Conservation (phyloP, 1,284 basidiomycete species). For the Chondrostereum purpureum region DNA sequence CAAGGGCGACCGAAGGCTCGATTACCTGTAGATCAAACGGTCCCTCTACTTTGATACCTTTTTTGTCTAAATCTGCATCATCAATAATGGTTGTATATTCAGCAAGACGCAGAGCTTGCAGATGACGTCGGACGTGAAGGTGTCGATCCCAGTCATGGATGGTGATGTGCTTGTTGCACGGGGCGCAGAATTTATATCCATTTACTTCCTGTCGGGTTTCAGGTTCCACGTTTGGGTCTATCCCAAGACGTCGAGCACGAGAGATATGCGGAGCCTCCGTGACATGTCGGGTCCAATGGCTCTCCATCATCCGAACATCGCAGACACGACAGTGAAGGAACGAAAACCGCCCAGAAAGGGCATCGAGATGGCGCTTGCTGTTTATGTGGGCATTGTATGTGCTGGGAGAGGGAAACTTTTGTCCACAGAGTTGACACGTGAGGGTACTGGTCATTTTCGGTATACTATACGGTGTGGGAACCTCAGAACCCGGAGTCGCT, state of each 20-base stretch:
- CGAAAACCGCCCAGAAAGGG: neutral
- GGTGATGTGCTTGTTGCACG: conserved; percentile 30
- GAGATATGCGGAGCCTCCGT: conserved; percentile 19
- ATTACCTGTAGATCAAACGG: conserved; percentile 31
- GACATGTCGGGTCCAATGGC: conserved; percentile 27
- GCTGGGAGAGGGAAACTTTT: too few relatives aligned
- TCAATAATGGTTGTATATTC: conserved; percentile 19
- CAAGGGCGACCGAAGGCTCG: conserved; percentile 20
- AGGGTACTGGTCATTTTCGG: neutral
- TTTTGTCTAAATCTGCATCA: conserved; percentile 27
- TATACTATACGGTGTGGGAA: neutral
- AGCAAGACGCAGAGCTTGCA: conserved; percentile 26
- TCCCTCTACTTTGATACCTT: conserved; percentile 23
- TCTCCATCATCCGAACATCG: conserved; percentile 18
- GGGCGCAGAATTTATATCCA: conserved; percentile 28
- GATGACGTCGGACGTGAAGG: conserved; percentile 23
- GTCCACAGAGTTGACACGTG: too few relatives aligned
- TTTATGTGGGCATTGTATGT: neutral
- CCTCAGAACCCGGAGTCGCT: too few relatives aligned
- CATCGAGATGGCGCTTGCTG: neutral
- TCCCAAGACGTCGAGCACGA: conserved; percentile 15
- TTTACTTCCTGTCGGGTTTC: conserved; percentile 25
- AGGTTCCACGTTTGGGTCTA: conserved; percentile 11
- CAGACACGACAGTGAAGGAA: conserved; percentile 26
- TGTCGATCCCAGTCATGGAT: conserved; percentile 28